Evolutionary conservation across 148 eudicot species (phyloP).

Genomic region (Linanthus parryae): DNA sequence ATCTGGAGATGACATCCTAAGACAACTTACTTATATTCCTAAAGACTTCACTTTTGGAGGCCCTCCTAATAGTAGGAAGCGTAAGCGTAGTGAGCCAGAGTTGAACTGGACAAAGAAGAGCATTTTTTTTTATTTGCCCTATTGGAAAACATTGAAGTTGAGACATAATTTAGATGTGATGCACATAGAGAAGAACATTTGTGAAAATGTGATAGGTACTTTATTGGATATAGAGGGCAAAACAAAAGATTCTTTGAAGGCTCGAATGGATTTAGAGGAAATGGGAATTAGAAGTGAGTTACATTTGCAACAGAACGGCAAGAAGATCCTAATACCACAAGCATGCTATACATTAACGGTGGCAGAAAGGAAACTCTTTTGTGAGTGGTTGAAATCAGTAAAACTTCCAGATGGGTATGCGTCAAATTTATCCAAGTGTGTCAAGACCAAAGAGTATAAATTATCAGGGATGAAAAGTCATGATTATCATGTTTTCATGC

Average conservation of each 20-base stretch:
- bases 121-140: background rate
- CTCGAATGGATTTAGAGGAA: background rate
- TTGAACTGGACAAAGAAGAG: background rate
- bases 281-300: slow-evolving; percentile 1
- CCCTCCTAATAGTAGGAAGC: background rate
- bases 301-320: background rate
- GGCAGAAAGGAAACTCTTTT: background rate
- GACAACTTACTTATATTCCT: background rate
- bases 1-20: background rate
- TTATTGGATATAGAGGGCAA: background rate
- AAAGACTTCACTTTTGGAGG: background rate
- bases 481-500: slow-evolving; percentile 13
- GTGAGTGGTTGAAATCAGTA: background rate
- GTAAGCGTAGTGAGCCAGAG: background rate
- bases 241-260: background rate
- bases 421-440: too few species aligned
- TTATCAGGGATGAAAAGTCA: slow-evolving; percentile 18
- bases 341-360: background rate
- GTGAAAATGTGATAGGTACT: slow-evolving; percentile 10
- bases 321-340: background rate
- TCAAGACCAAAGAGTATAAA: slow-evolving; percentile 16
- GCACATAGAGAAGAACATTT: slow-evolving; percentile 17
- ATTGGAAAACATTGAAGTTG: background rate
- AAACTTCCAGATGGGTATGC: slow-evolving; percentile 13
- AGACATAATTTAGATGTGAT: background rate